Evolutionary conservation across 2,329 filamentous ascomycete genomes (phyloP), one percentile per base, ranked within the genome.

Genomic region (Ceratocystiopsis minuta): DNA sequence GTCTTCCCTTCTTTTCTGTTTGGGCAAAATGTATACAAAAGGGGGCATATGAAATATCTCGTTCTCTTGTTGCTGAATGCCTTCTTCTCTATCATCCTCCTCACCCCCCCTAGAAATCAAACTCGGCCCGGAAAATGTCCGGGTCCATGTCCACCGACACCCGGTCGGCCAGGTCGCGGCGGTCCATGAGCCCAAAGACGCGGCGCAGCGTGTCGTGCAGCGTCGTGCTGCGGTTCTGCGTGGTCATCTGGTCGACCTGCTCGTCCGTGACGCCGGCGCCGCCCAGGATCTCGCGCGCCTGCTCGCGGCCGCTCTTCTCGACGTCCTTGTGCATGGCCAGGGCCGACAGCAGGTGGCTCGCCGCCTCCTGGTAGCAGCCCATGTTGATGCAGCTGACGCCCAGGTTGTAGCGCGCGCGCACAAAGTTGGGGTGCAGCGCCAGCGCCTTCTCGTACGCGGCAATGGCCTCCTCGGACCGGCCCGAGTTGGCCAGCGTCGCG

Each of bases 341-440:
- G 1, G 90, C 88, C 3, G 87, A 84, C 14, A 98, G 72, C 44
- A 98, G 72, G 61, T 98, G 90, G 46, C 85, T 80, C 2, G 90
- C 90, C 0, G 90, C 90, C 62, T 96, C 84, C 15, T 83, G 80
- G 57, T 86, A 87, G 60, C 88, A 95, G 42, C 87, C 87, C 51
- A 96, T 93, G 61, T 96, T 96, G 60, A 98, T 96, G 60, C 90
- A 96, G 45, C 77, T 84, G 11, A 96, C 90, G 37, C 90, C 90
- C 1, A 98, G 74, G 60, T 98, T 98, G 66, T 98, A 98, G 37
- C 90, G 74, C 3, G 90, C 90, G 45, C 90, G 82, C 16, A 98
- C 92, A 56, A 98, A 98, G 64, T 98, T 98, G 42, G 88, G 84
- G 43, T 87, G 81, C 46, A 95, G 73, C 36, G 78, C 80, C 10